Conservation (phyloP, 1,284 basidiomycete species). For the Leccinum colubrinum region DNA sequence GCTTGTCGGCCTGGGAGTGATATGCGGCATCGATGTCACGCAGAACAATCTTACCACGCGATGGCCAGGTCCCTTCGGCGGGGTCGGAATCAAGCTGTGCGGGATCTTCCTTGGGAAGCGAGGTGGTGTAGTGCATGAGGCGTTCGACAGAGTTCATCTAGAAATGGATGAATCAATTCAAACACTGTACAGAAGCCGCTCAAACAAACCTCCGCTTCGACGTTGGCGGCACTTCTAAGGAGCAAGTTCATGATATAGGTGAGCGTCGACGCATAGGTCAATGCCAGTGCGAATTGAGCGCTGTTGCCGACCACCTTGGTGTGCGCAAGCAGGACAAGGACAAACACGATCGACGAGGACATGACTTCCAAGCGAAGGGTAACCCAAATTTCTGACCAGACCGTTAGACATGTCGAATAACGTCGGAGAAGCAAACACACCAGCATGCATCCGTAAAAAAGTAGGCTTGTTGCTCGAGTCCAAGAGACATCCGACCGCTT, state of each 20-base stretch:
- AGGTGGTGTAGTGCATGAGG: constrained; percentile 27
- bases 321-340: constrained; percentile 29
- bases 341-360: constrained; percentile 27
- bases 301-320: constrained; percentile 23
- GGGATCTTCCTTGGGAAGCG: constrained; percentile 26
- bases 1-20: constrained; percentile 70
- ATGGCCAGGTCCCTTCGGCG: constrained; percentile 22
- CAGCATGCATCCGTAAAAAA: constrained; percentile 26
- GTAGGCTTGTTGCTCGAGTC: constrained; percentile 29
- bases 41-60: constrained; percentile 39
- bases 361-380: constrained; percentile 31
- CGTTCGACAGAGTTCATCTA: constrained; percentile 34
- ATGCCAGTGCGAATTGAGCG: constrained; percentile 26
- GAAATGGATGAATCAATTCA: constrained; percentile 3
- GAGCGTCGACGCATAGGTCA: constrained; percentile 28
- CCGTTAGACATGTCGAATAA: constrained; percentile 4
- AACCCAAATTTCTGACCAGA: constrained; percentile 30
- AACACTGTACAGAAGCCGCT: not conserved
- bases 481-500: constrained; percentile 20
- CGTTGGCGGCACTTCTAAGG: constrained; percentile 28
- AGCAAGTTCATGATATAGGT: constrained; percentile 34
- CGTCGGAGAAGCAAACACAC: constrained; percentile 13
- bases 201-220: constrained; percentile 30
- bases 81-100: constrained; percentile 25
- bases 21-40: constrained; percentile 61